phyloP scores from a whole-genome alignment of 169 alveolate species.

The Theileria parva region DNA sequence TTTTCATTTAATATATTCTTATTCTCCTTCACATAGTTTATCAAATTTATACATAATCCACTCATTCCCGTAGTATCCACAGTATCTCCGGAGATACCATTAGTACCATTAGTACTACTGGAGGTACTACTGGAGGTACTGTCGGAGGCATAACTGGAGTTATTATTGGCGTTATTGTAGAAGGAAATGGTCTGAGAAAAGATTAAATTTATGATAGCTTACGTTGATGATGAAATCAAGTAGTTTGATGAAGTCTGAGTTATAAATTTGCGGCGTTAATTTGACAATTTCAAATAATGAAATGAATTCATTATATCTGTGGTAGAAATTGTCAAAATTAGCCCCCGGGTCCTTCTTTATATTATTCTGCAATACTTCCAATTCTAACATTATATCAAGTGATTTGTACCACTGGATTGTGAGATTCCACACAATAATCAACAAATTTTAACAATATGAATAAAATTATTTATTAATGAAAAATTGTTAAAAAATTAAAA shows the following conservation, averaged over 20 bases:
- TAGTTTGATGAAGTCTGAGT: constrained; percentile 39
- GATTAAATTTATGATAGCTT: background rate
- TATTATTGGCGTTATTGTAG: background rate
- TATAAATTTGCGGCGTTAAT: constrained; percentile 61
- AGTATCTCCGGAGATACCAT: background rate
- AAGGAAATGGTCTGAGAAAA: background rate
- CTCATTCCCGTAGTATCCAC: background rate
- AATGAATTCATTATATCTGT: constrained; percentile 55
- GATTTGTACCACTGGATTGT: background rate
- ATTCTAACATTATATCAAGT: constrained; percentile 30
- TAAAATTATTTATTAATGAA: no score
- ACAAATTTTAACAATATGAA: no score
- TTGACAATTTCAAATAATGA: constrained; percentile 43
- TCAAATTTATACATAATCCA: constrained; percentile 35
- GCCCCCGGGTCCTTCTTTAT: constrained; percentile 63
- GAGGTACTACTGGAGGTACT: background rate
- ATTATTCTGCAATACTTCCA: constrained; percentile 21
- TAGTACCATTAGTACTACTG: background rate
- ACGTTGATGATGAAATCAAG: constrained; percentile 56
- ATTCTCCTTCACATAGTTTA: constrained; percentile 34
- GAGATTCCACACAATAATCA: background rate
- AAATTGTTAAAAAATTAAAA: no score
- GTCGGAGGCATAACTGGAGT: background rate
- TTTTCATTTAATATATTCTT: constrained; percentile 47
- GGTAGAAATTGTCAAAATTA: constrained; percentile 32